Evolutionary conservation across 441 rosid genomes (phyloP).

Genomic region (Erodium moschatum): DNA sequence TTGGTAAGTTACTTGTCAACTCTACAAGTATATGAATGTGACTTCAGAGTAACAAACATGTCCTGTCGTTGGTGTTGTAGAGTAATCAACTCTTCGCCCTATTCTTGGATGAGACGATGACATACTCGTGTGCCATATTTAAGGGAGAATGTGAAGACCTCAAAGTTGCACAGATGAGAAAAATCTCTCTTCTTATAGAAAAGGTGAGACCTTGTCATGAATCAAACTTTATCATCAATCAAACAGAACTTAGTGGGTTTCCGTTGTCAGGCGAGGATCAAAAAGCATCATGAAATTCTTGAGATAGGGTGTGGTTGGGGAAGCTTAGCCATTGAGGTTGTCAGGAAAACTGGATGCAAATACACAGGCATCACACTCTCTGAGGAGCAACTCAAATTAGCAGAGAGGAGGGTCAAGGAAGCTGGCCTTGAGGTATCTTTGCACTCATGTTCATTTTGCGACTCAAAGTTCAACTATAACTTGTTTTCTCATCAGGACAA

Average conservation of each 20-base stretch:
- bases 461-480: too few species aligned
- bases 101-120: conserved; percentile 86
- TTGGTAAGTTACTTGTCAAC: conserved; percentile 37
- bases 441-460: too few species aligned
- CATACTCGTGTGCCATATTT: conserved; percentile 77
- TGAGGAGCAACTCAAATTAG: conserved; percentile 56
- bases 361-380: conserved; percentile 76
- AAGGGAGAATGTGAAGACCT: conserved; percentile 59
- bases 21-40: too few species aligned
- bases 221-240: too few species aligned
- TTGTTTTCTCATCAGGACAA: too few species aligned
- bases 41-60: too few species aligned
- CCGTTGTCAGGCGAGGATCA: conserved; percentile 45
- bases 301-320: conserved; percentile 98
- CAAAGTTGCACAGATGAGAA: conserved; percentile 61
- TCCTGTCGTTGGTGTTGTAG: conserved; percentile 24
- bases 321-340: conserved; percentile 67
- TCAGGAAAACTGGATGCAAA: conserved; percentile 66
- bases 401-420: conserved; percentile 55
- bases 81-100: conserved; percentile 68
- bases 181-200: conserved; percentile 51
- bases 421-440: conserved; percentile 64
- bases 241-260: too few species aligned
- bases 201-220: conserved; percentile 43
- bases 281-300: conserved; percentile 53